Conservation (phyloP, 2,329 filamentous ascomycete species). For the Pseudodiploospora longispora region DNA sequence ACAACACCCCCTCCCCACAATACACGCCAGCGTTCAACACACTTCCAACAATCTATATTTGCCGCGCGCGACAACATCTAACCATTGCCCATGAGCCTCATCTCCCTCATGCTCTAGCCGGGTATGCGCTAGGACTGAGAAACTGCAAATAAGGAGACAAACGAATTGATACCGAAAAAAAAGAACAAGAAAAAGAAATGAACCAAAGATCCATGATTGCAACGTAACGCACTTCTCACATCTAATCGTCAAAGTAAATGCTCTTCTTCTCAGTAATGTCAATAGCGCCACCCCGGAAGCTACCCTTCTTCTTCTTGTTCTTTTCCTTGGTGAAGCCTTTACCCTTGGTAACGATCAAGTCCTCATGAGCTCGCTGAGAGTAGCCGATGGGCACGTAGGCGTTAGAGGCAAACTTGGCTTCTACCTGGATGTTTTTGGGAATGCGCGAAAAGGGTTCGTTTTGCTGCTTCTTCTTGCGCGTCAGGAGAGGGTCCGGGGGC, state of each 20-base stretch:
- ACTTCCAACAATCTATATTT: no score
- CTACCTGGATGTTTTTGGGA: constrained; percentile 58
- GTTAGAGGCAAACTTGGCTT: constrained; percentile 67
- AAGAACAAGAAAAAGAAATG: no score
- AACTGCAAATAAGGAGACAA: no score
- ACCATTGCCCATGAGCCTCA: no score
- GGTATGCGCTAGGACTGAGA: no score
- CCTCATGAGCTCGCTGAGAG: constrained; percentile 78
- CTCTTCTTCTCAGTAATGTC: constrained; percentile 75
- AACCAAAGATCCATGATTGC: no score
- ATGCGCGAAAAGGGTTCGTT: constrained; percentile 72
- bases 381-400: constrained; percentile 79
- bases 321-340: constrained; percentile 99
- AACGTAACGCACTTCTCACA: no score
- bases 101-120: no score
- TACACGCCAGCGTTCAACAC: no score
- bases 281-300: constrained; percentile 82
- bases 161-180: no score
- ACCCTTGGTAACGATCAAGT: constrained; percentile 83
- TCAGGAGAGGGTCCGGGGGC: constrained; percentile 38
- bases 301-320: constrained; percentile 94
- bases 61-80: no score
- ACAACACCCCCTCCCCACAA: no score
- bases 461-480: constrained; percentile 42
- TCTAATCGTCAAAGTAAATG: constrained; percentile 88